Percentiles rank a stretch among this genome's conserved stretches.
Evolutionary conservation across 768 basidiomycete species (phyloP).

Genomic region (Boletus rex-veris): DNA sequence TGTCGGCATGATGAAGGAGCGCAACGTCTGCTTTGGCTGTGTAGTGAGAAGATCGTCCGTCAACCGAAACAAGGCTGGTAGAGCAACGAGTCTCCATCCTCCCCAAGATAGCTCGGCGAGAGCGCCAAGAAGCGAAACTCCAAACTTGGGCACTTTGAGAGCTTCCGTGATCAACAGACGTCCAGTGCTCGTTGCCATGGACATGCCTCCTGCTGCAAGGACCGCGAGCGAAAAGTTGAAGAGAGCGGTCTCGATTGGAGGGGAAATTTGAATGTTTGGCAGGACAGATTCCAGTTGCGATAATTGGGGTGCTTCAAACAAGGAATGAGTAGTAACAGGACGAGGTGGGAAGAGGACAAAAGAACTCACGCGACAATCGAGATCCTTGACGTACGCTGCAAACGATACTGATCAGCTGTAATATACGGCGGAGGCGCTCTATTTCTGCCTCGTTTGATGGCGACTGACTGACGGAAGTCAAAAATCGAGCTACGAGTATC

Average conservation of each 20-base stretch:
- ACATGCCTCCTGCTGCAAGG: slow-evolving; percentile 42
- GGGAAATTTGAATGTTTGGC: slow-evolving; percentile 24
- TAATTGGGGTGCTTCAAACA: slow-evolving; percentile 35
- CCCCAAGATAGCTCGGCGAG: slow-evolving; percentile 68
- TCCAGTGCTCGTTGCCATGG: slow-evolving; percentile 36
- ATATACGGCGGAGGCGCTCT: slow-evolving; percentile 46
- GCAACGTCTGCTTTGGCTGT: too few species aligned
- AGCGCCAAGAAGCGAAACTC: slow-evolving; percentile 52
- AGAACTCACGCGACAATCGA: slow-evolving; percentile 53
- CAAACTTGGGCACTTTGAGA: slow-evolving; percentile 37
- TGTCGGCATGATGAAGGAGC: too few species aligned
- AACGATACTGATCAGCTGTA: slow-evolving; percentile 55
- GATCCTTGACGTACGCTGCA: slow-evolving; percentile 70
- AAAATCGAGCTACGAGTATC: slow-evolving; percentile 43
- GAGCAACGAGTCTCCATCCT: slow-evolving; percentile 70
- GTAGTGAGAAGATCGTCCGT: too few species aligned
- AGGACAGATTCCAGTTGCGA: slow-evolving; percentile 33
- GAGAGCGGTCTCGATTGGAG: slow-evolving; percentile 29
- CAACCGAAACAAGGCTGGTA: too few species aligned
- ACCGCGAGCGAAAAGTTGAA: slow-evolving; percentile 34
- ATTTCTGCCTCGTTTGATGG: slow-evolving; percentile 9
- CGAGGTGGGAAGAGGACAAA: neutral
- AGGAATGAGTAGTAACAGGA: neutral
- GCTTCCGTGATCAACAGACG: slow-evolving; percentile 43
- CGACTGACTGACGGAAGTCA: slow-evolving; percentile 6